phyloP scores from a whole-genome alignment of 2,329 filamentous ascomycete species.

The Pseudogymnoascus sp. region DNA sequence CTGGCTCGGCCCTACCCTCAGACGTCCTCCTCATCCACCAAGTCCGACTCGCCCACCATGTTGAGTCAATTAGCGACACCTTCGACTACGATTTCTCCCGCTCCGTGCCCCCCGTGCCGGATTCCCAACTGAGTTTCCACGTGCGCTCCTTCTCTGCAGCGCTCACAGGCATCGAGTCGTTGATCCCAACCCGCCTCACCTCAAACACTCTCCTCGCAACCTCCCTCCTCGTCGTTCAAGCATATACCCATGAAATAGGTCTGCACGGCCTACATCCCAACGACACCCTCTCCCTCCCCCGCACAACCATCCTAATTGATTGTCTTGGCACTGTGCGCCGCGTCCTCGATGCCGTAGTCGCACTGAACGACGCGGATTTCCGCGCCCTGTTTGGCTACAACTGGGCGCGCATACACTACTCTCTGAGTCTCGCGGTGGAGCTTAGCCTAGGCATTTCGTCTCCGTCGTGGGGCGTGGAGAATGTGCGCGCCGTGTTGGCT shows the following conservation, averaged over 20 bases:
- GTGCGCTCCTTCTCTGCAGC: conserved; percentile 9
- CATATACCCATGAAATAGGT: conserved; percentile 13
- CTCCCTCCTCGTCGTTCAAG: neutral
- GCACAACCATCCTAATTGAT: conserved; percentile 11
- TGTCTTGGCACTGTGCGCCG: conserved; percentile 9
- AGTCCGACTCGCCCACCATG: conserved; percentile 10
- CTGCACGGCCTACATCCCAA: neutral
- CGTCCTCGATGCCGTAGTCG: conserved; percentile 6
- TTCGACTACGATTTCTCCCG: conserved; percentile 10
- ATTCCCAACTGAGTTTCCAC: conserved; percentile 9
- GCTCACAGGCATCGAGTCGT: neutral
- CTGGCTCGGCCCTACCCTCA: neutral
- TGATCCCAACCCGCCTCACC: conserved; percentile 10
- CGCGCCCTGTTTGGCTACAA: conserved; percentile 9
- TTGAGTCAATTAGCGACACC: conserved; percentile 7
- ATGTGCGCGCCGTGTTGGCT: conserved; percentile 4
- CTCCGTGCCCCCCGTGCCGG: neutral
- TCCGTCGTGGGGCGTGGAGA: conserved; percentile 10
- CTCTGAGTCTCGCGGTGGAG: conserved; percentile 8
- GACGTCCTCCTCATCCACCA: conserved; percentile 9
- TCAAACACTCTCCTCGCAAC: neutral
- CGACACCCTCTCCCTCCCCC: conserved; percentile 3
- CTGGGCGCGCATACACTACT: conserved; percentile 12
- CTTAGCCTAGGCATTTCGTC: conserved; percentile 9
- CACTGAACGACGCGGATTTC: conserved; percentile 2